Conservation (phyloP, 2,329 filamentous ascomycete species). For the Beauveria brongniartii region DNA sequence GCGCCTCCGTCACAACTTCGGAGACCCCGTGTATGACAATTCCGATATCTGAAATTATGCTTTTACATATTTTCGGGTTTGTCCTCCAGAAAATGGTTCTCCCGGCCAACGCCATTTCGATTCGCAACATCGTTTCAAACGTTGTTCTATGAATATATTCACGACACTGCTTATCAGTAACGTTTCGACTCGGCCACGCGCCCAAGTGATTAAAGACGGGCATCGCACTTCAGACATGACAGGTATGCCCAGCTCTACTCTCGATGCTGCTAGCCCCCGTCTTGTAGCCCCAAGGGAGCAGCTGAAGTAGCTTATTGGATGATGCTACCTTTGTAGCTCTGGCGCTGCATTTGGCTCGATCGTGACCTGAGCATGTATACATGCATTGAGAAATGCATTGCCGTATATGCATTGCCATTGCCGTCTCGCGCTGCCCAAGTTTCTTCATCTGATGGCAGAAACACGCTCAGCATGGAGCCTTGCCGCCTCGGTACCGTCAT, state of each 20-base stretch:
- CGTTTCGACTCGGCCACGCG: no score
- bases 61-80: not conserved
- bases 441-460: not conserved
- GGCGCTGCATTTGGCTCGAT: not conserved
- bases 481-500: slow-evolving; percentile 10
- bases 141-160: no score
- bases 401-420: not conserved
- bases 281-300: not conserved
- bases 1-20: not conserved
- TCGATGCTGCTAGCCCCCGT: no score
- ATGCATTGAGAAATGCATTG: not conserved
- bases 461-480: slow-evolving; percentile 6
- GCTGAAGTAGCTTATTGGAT: not conserved
- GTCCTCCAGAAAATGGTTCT: no score
- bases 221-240: no score
- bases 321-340: not conserved
- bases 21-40: not conserved
- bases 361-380: not conserved
- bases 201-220: no score
- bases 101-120: no score
- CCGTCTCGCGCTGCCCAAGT: not conserved
- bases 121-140: no score
- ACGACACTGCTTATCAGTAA: no score
- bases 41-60: not conserved
- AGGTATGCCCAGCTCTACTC: no score